These are phyloP conservation scores for Metschnikowia similis DNA, from an alignment of 805 yeast species.

Conservation along the genomic window DNA sequence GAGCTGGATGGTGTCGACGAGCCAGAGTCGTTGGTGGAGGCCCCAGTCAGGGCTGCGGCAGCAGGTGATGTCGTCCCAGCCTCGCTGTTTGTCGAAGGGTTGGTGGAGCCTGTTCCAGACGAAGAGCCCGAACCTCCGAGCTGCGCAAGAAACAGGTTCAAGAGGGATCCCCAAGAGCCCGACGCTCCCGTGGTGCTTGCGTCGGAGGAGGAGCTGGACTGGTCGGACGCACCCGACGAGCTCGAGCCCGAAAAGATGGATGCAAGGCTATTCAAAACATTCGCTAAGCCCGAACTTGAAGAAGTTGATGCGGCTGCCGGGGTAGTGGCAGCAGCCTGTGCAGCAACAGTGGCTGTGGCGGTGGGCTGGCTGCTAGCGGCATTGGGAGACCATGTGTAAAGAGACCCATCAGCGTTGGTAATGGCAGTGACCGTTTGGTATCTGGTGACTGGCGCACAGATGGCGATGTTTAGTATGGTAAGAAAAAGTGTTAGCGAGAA, in stretches of 20 bases:
- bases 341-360: slow-evolving; percentile 6
- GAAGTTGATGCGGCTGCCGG: neutral
- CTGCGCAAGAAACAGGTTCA: slow-evolving; percentile 6
- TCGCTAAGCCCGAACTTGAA: slow-evolving; percentile 2
- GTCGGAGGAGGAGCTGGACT: neutral
- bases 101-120: neutral
- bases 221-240: neutral
- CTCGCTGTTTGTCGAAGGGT: neutral
- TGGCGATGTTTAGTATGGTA: neutral
- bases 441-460: slow-evolving; percentile 12
- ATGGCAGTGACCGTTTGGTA: slow-evolving; percentile 13
- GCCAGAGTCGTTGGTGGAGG: neutral
- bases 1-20: neutral
- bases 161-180: slow-evolving; percentile 3
- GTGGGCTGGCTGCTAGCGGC: neutral
- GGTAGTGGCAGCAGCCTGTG: slow-evolving; percentile 5
- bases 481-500: slow-evolving; percentile 3
- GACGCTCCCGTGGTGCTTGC: neutral
- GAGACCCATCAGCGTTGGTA: slow-evolving; percentile 12
- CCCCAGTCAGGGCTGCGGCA: neutral
- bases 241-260: neutral
- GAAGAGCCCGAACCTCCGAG: neutral
- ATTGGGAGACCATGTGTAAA: slow-evolving; percentile 7
- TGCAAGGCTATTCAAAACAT: slow-evolving; percentile 1
- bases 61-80: neutral